Percentiles rank a stretch among this genome's conserved stretches.
These are phyloP conservation scores for Fraxinus platypoda DNA, from an alignment of 305 asterid genomes.

Conservation along the genomic window DNA sequence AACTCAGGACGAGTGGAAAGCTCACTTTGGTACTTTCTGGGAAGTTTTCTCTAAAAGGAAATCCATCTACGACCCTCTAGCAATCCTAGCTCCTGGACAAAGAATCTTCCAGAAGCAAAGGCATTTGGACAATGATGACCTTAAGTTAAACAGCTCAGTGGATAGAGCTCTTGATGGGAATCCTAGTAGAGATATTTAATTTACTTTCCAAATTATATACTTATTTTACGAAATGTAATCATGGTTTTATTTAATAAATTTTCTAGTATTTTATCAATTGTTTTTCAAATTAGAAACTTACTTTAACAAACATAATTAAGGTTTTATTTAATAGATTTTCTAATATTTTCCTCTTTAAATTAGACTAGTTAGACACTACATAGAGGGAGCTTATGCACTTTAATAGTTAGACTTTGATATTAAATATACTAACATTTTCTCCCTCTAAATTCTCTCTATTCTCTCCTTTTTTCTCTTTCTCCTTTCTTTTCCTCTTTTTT, in stretches of 20 bases:
- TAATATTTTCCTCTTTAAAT: neutral
- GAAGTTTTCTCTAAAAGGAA: conserved; percentile 65
- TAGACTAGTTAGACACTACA: neutral
- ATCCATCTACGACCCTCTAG: conserved; percentile 71
- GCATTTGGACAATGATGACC: conserved; percentile 39
- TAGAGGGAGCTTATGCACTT: neutral
- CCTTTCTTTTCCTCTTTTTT: neutral
- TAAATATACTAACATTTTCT: too few species aligned
- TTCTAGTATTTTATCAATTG: neutral
- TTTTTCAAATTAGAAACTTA: neutral
- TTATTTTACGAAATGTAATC: neutral
- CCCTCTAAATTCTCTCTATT: neutral
- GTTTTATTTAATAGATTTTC: neutral
- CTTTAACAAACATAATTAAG: neutral
- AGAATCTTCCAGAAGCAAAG: conserved; percentile 57
- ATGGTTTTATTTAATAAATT: neutral
- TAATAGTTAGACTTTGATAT: neutral
- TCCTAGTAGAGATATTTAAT: neutral
- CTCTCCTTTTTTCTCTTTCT: neutral
- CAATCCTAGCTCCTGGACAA: conserved; percentile 94
- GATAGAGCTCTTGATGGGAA: conserved; percentile 12
- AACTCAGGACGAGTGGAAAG: conserved; percentile 74
- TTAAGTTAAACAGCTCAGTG: conserved; percentile 9
- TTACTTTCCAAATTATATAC: too few species aligned
- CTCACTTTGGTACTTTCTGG: conserved; percentile 82